Base-by-base conservation (phyloP, 495 filamentous ascomycete species). In the Penicillium coprophilum region DNA sequence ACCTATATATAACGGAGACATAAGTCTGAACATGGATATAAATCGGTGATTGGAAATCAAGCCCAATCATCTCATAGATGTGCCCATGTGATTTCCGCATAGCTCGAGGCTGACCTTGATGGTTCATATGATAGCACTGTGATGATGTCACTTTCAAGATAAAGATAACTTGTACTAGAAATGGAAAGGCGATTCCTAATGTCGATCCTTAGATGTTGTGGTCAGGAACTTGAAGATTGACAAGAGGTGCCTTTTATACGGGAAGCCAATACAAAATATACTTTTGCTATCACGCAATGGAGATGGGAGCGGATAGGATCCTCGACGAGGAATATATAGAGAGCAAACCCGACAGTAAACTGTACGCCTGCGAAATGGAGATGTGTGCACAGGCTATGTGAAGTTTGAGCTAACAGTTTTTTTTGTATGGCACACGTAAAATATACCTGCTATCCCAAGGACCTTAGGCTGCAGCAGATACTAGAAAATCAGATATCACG, bases 401-500 rank as follows among this genome's bases (percentile, higher is more conserved):
- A n/a, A 36, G 6, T 1, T 15, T 36, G 34, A 36, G 34, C 34
- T 36, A 15, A 17, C 8, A 17, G 34, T 9, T 38, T 38, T 17
- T 17, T n/a, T 15, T n/a, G 15, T n/a, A n/a, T n/a, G 7, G 13
- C 6, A 38, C 6, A 38, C 6, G 15, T 38, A n/a, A 38, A 38
- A 17, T 6, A n/a, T n/a, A 17, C 3, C 34, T n/a, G 2, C n/a
- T 38, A 38, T 7, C 6, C 6, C 34, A 36, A 10, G 31, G 15
- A 34, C 31, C 31, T 11, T 1, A 31, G 13, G 32, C 32, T 1
- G 32, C 13, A 13, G 32, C 32, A 34, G 15, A 17, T 28, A 17
- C 20, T 27, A 39, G 20, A 30, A 49, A 28, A 40, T 39, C 2
- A 19, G 6, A 10, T n/a, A 27, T 43, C 47, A 57, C 55, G 46